Conservation (phyloP, 177 flowering plant genomes). For the Vitis hybrid region DNA sequence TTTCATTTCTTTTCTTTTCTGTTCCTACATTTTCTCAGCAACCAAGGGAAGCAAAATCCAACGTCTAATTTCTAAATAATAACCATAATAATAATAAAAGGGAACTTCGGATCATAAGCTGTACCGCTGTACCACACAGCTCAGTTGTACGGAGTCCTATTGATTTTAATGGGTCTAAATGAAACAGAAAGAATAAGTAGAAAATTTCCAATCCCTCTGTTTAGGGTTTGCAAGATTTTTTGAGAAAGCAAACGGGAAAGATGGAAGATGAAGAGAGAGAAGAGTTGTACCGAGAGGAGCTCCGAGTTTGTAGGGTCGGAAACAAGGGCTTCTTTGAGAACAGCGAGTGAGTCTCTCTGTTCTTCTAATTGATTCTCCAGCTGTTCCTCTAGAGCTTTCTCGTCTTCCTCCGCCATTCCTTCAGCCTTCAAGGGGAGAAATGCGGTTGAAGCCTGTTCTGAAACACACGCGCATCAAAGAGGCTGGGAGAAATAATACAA, state of each 20-base stretch:
- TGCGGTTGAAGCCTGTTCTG: background rate
- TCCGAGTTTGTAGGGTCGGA: constrained; percentile 72
- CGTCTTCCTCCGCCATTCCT: constrained; percentile 59
- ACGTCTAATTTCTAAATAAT: too few species aligned
- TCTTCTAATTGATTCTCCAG: constrained; percentile 78
- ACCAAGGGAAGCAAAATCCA: too few species aligned
- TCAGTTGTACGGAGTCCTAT: too few species aligned
- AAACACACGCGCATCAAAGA: background rate
- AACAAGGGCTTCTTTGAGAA: constrained; percentile 60
- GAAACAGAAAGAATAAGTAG: background rate
- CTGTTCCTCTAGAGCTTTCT: constrained; percentile 60
- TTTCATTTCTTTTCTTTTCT: too few species aligned
- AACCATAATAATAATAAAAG: too few species aligned
- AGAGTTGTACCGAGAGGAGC: constrained; percentile 47
- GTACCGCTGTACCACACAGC: too few species aligned
- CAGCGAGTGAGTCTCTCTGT: constrained; percentile 65
- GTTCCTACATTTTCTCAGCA: too few species aligned
- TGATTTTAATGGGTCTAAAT: background rate
- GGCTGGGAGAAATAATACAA: background rate
- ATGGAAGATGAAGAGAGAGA: background rate
- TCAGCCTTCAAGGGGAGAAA: background rate
- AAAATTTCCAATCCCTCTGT: background rate
- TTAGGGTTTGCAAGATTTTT: background rate
- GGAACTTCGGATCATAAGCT: too few species aligned
- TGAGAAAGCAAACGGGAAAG: constrained; percentile 10